A percentile compares a stretch with the other conserved stretches of the same genome.
Evolutionary conservation across 2,329 filamentous ascomycete genomes (phyloP).

Genomic region (Dryadomyces quercivorus): DNA sequence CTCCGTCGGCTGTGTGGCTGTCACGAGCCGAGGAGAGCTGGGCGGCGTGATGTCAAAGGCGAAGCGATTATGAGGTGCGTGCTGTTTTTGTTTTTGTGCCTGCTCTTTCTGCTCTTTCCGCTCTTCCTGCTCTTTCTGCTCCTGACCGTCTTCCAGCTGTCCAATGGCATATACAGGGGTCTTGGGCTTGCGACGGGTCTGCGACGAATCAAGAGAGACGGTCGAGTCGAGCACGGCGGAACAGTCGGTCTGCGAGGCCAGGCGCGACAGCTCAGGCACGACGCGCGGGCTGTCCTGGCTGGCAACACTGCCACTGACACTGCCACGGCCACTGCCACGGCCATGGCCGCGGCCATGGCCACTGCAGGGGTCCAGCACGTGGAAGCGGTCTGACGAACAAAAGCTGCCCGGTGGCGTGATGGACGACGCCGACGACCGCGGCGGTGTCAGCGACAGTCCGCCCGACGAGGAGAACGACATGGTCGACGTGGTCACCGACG

Average conservation of each 20-base stretch:
- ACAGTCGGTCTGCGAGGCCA: constrained; percentile 12
- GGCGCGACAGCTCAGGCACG: constrained; percentile 24
- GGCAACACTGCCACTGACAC: neutral
- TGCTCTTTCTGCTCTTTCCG: too few relatives aligned
- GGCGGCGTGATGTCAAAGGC: constrained; percentile 3
- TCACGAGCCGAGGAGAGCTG: neutral
- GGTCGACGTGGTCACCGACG: neutral
- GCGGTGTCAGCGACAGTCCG: neutral
- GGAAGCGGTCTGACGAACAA: neutral
- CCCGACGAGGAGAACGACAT: constrained; percentile 1
- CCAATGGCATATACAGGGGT: constrained; percentile 38
- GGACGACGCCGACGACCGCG: constrained; percentile 5
- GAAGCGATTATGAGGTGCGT: neutral
- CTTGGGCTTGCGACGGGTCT: constrained; percentile 34
- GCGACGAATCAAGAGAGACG: constrained; percentile 6
- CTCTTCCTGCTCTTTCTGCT: neutral
- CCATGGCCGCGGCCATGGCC: neutral
- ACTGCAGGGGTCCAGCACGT: neutral
- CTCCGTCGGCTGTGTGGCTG: constrained; percentile 2
- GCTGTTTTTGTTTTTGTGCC: neutral
- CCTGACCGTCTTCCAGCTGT: constrained; percentile 27
- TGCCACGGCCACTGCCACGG: neutral
- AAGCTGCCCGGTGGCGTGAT: neutral
- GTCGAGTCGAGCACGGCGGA: constrained; percentile 12
- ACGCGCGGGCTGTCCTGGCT: constrained; percentile 5